Conservation (phyloP, 2,329 filamentous ascomycete genomes). For the Ophiostoma ips region DNA sequence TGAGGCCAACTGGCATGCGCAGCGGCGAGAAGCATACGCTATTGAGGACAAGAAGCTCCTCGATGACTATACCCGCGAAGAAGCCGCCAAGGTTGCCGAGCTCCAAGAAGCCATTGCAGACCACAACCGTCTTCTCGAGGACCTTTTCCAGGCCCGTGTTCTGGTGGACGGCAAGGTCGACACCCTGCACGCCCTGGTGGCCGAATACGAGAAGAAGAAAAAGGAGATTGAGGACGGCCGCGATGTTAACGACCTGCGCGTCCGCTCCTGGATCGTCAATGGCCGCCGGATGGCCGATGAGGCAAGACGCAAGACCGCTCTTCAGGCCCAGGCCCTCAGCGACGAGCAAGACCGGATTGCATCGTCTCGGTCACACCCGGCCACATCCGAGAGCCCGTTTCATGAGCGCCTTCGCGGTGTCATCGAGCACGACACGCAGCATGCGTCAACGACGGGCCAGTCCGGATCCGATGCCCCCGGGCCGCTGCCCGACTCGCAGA, state of each 20-base stretch:
- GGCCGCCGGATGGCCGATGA: background rate
- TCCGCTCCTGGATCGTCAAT: conserved; percentile 8
- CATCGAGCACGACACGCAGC: background rate
- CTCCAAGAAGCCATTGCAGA: conserved; percentile 24
- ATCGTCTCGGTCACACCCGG: no score
- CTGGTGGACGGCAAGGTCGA: conserved; percentile 9
- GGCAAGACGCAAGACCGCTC: background rate
- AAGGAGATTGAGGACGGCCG: conserved; percentile 1
- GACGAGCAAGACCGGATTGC: background rate
- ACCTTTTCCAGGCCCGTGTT: conserved; percentile 21
- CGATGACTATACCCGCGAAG: conserved; percentile 20
- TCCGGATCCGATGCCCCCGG: no score
- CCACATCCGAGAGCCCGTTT: background rate
- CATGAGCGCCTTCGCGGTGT: background rate
- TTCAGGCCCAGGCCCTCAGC: background rate
- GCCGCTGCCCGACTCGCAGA: background rate
- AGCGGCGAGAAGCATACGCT: conserved; percentile 10
- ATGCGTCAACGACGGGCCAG: background rate
- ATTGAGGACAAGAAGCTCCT: conserved; percentile 21
- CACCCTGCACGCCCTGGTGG: conserved; percentile 11
- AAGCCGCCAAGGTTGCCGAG: conserved; percentile 19
- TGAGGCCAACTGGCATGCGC: conserved; percentile 20
- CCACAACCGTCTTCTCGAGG: conserved; percentile 24
- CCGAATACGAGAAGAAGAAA: conserved; percentile 2
- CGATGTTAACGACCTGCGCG: conserved; percentile 4